Percentiles rank a stretch among this genome's conserved stretches.
These are phyloP conservation scores for Dittrichia graveolens DNA, from an alignment of 129 eudicot species.

Conservation along the genomic window DNA sequence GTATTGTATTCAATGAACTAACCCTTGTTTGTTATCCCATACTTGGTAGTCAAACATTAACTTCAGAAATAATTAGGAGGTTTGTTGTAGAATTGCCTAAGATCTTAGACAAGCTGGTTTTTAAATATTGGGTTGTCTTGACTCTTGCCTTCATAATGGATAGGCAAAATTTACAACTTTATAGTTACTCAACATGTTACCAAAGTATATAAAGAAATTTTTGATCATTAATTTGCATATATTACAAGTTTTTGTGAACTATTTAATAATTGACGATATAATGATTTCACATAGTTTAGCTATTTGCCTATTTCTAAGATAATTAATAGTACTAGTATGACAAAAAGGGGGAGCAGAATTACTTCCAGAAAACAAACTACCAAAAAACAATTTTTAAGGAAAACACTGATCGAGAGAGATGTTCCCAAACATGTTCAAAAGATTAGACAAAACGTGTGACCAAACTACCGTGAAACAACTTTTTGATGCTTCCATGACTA, in stretches of 20 bases:
- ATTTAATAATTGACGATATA: background rate
- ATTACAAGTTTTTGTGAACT: background rate
- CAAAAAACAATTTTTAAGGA: background rate
- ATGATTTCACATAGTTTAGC: background rate
- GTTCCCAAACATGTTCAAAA: too few relatives aligned
- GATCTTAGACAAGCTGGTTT: background rate
- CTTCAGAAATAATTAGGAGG: background rate
- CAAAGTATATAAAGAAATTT: background rate
- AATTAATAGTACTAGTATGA: too few relatives aligned
- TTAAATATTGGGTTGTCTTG: conserved; percentile 2
- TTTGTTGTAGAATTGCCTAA: background rate
- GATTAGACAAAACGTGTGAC: too few relatives aligned
- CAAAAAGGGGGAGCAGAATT: too few relatives aligned
- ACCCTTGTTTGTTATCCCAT: background rate
- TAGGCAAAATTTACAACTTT: background rate
- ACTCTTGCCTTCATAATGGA: conserved; percentile 2
- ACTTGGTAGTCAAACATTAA: background rate
- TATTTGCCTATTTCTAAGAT: too few relatives aligned
- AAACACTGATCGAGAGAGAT: background rate
- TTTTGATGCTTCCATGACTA: too few relatives aligned
- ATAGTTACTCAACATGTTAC: background rate
- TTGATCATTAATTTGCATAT: background rate
- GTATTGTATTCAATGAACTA: background rate
- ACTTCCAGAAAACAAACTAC: background rate
- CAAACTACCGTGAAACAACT: too few relatives aligned